phyloP scores from a whole-genome alignment of 2,329 filamentous ascomycete genomes.

The Colletotrichum lindemuthianum region DNA sequence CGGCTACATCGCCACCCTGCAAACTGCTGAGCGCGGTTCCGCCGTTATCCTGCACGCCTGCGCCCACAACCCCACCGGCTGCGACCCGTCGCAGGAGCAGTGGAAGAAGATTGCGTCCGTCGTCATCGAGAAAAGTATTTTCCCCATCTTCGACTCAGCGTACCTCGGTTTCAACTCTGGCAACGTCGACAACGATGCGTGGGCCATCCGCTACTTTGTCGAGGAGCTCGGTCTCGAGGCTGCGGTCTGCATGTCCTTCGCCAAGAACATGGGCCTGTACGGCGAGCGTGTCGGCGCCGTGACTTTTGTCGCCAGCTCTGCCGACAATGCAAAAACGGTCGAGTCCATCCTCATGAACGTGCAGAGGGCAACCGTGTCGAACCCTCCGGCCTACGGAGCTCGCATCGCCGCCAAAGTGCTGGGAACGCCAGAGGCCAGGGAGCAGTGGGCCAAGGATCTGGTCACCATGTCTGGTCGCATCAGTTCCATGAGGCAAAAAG shows the following conservation, averaged over 20 bases:
- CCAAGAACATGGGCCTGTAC: conserved; percentile 66
- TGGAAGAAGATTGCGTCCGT: conserved; percentile 44
- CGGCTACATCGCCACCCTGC: conserved; percentile 41
- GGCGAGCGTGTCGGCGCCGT: conserved; percentile 49
- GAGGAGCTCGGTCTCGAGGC: conserved; percentile 56
- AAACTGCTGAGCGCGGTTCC: conserved; percentile 39
- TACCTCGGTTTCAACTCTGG: conserved; percentile 48
- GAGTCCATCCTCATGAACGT: conserved; percentile 45
- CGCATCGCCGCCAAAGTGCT: conserved; percentile 48
- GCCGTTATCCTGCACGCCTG: conserved; percentile 52
- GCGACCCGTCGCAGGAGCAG: conserved; percentile 48
- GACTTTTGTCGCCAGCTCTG: conserved; percentile 40
- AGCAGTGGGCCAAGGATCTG: conserved; percentile 49
- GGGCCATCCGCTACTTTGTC: conserved; percentile 46
- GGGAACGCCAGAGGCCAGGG: conserved; percentile 39
- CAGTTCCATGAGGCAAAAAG: conserved; percentile 44
- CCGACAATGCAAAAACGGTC: conserved; percentile 33
- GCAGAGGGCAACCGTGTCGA: conserved; percentile 48
- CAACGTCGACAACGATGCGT: conserved; percentile 45
- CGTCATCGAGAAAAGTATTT: conserved; percentile 39
- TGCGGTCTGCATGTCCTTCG: conserved; percentile 68
- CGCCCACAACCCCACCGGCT: conserved; percentile 55
- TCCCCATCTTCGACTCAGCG: conserved; percentile 47
- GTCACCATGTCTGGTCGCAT: conserved; percentile 50
- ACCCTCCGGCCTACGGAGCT: conserved; percentile 48